Evolutionary conservation across 2,329 filamentous ascomycete genomes (phyloP), one percentile per base, ranked within the genome.

Genomic region (Fusarium liriodendri): DNA sequence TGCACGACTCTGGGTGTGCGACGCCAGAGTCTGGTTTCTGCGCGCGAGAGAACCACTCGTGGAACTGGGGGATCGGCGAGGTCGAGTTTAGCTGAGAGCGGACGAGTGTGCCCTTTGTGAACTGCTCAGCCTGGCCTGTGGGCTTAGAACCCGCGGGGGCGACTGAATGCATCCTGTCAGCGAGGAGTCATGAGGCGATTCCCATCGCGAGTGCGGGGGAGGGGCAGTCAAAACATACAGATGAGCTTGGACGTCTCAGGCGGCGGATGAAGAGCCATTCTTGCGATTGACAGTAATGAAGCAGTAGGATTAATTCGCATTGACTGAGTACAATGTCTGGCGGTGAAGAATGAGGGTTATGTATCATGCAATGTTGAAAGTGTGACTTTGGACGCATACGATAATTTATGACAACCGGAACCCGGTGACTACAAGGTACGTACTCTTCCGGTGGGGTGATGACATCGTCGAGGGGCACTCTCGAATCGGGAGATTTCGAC

Each of bases 1-100:
- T 95, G 79, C 95, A 95, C 1, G 97, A 94, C 83, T 99, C 97
- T 1, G 96, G 95, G 76, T 97, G 93, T 54, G 91, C 86, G 55
- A 95, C 89, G 29, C 77, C 78, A 5, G 85, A 80, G 11, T 85
- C 79, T 6, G 87, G 63, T 62, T 80, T 79, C 72, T 92, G 90
- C 0, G 95, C 94, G 69, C 92, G 88, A 14, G 89, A 87, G 88
- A 97, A 99, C 97, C 97, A 99, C 71, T 85, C 83, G 85, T 97
- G 90, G 87, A 98, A 99, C 85, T 98, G 97, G 35, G 87, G 86
- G 67, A 96, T 90, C 1, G 97, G 97, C 64, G 88, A 88, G 10
- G 85, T 65, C 1, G 87, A 79, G 77, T 89, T 83, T 20, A 97
- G 90, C 79, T 94, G 89, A 1, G 82, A 78, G 55, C 85, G 87